Base-by-base conservation (phyloP, 176 grass and related monocot genomes). In the Hsuehochloa calcarea region DNA sequence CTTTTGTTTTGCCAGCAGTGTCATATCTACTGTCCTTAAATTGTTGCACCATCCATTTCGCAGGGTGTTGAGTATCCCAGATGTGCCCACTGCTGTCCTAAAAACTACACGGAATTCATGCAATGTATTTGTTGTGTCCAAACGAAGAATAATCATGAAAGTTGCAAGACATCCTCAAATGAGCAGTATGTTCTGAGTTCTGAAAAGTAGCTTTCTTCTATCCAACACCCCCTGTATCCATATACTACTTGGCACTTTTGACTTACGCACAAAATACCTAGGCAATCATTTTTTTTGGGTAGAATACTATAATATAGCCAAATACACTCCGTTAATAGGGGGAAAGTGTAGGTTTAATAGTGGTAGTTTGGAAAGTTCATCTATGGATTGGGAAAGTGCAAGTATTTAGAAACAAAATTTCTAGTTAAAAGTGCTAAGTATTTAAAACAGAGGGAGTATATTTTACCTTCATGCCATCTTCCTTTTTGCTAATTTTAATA, bases 41-140 rank as follows among this genome's bases (percentile, higher is more conserved):
- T 72, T 55, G 6, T 46, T 40, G 8, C 62, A 59, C 72, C 50
- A 8, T 65, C 44, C 52, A 50, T 68, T 78, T 85, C 82, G 65
- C 86, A 98, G 96, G 80, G 87, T 84, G 46, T 7, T 92, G 72
- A 88, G 84, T 75, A 58, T 50, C 39, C 73, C 67, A 55, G 89
- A 95, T 81, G 80, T 98, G 74, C 75, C 89, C 19, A 87, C 59
- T 75, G 77, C 66, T 65, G 37, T 93, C 25, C 84, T 98, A 73
- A 84, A 88, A 72, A 77, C 75, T 46, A 87, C 17, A 8, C 87
- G 85, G 47, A 87, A 29, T 89, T 70, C 70, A 64, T 98, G 91
- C 88, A 95, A 95, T 79, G 85, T 98, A 56, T 95, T 95, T 87
- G 80, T 89, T 35, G 89, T 98, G 56, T 95, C 93, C 73, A 87